phyloP scores from a whole-genome alignment of 2,329 filamentous ascomycete genomes.

The Neofusicoccum sp. region DNA sequence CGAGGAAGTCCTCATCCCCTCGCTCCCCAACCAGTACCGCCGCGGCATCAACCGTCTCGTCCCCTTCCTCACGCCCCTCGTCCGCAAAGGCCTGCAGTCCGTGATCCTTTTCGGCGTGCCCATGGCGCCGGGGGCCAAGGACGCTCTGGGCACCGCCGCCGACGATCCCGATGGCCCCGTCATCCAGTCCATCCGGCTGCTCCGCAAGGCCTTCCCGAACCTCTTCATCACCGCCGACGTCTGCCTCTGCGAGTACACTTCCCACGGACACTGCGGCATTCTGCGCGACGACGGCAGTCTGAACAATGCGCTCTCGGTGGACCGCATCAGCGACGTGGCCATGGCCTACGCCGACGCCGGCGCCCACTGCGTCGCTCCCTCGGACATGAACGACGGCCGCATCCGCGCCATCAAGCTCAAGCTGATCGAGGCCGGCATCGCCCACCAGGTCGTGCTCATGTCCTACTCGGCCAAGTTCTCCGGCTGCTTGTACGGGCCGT shows the following conservation, averaged over 20 bases:
- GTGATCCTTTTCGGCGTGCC: constrained; percentile 97
- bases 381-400: constrained; percentile 98
- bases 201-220: constrained; percentile 81
- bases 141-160: constrained; percentile 85
- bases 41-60: constrained; percentile 83
- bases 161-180: constrained; percentile 93
- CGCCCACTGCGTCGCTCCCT: constrained; percentile 93
- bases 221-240: constrained; percentile 92
- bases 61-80: constrained; percentile 79
- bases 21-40: constrained; percentile 85
- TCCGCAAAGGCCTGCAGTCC: constrained; percentile 84
- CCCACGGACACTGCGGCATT: constrained; percentile 96
- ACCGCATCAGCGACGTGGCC: constrained; percentile 96
- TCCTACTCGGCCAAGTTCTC: constrained; percentile 98
- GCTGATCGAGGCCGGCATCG: constrained; percentile 89
- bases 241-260: constrained; percentile 97
- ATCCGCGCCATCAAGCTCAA: constrained; percentile 98
- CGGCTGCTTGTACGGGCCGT: constrained; percentile 93
- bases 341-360: constrained; percentile 93
- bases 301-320: constrained; percentile 90
- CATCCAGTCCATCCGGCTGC: constrained; percentile 78
- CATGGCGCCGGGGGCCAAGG: constrained; percentile 75
- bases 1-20: constrained; percentile 86
- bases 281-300: constrained; percentile 87
- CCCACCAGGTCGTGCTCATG: constrained; percentile 90